Evolutionary conservation across 2,329 filamentous ascomycete species (phyloP), one percentile per base, ranked within the genome.

Genomic region (Trichoderma sp.): DNA sequence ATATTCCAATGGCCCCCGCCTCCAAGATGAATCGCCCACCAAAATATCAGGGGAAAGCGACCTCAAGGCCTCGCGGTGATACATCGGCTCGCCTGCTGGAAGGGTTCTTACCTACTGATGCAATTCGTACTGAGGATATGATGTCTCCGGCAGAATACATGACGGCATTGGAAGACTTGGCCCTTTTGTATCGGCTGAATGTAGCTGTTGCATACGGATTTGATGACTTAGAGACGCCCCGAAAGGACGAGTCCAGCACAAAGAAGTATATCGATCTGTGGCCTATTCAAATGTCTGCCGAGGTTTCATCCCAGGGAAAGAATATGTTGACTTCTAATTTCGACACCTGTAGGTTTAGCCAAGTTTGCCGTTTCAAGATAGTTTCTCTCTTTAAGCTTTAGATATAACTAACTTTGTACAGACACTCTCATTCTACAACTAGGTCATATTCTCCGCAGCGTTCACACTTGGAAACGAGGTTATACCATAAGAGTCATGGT

Each of bases 221-320:
- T 74, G 89, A 93, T 67, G 82, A 88, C 1, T 83, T 97, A 2
- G 92, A 96, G 77, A 88, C 93, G 0, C 94, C 94, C 0, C 85
- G 88, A 24, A 80, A 85, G 1, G 84, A 89, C 51, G 86, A 86
- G 4, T 77, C 79, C 21, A 89, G 91, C 68, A 84, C 83, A 4
- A 95, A 95, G 78, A 93, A 90, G 77, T 95, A 91, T 77, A 93
- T 97, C 73, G 94, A 97, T 77, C 83, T 97, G 5, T 97, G 94
- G 94, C 94, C 94, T 0, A 96, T 97, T 68, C 94, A 97, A 75
- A 97, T 97, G 93, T 95, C 93, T 6, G 93, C 93, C 1, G 93
- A 95, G 76, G 88, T 96, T 39, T 88, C 89, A 0, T 85, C 91
- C 1, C 90, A 91, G 74, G 87, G 86, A 1, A 88, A 89, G 77